Evolutionary conservation across 306 rosid species (phyloP), one percentile per base, ranked within the genome.

Genomic region (Quercus dentata): DNA sequence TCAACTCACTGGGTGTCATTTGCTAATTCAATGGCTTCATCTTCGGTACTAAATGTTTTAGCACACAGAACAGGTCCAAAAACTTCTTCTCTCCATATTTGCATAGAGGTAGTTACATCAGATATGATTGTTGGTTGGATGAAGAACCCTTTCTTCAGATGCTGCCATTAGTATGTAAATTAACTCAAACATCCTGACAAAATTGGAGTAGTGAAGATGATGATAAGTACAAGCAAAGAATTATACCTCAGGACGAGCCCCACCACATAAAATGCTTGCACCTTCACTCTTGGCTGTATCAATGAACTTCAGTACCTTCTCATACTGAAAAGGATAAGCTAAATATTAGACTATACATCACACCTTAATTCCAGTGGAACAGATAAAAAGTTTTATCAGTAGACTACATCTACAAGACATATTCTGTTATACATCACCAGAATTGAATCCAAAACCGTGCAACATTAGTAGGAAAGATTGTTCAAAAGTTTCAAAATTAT

Each of bases 51-150:
- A 80, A 93, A 95, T 71, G 94, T 93, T 88, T 95, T 95, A n/a
- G 91, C 97, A 82, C 98, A 91, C 4, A 95, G 88, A 76, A 93
- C 97, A 69, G 99, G 99, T 78, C 98, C 99, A 65, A 95, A 95
- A 41, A 93, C 97, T 88, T 95, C 99, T 80, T 93, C 98, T 83
- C 76, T 90, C 99, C 99, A 95, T 78, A 95, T 93, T 93, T 95
- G 97, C 99, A 95, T 93, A 75, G 93, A 86, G 73, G 91, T 89
- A 67, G 93, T 91, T 75, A 95, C 97, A 78, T 90, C 90, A 57
- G 89, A 85, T 76, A 95, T 89, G 71, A 95, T 55, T 49, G 98
- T 87, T 62, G 99, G 98, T 87, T 93, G 88, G 74, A 95, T 4
- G 27, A 90, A 95, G 87, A 81, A 95, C 58, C 99, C 99, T 70